Conservation (phyloP, 2,329 filamentous ascomycete species). For the Diaporthe aspalathi region DNA sequence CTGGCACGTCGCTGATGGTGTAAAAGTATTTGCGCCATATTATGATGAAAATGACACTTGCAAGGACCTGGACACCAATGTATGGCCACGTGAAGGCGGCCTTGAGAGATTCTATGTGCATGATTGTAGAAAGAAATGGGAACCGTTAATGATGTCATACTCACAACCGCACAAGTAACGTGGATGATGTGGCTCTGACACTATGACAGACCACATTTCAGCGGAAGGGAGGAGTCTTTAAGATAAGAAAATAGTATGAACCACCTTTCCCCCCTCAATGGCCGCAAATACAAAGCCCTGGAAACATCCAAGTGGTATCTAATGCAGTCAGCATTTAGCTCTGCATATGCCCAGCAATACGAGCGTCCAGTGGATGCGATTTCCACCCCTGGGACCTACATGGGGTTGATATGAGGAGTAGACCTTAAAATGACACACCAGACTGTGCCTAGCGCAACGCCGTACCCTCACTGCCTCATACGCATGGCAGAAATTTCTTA, state of each 20-base stretch:
- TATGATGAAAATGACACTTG: not conserved
- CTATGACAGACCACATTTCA: not conserved
- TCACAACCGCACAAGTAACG: not conserved
- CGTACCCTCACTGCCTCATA: no score
- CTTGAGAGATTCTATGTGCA: not conserved
- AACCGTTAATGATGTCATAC: not conserved
- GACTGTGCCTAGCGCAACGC: not conserved
- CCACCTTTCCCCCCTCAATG: not conserved
- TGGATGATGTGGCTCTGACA: not conserved
- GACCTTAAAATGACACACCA: not conserved
- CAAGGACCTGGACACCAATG: not conserved
- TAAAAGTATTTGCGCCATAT: conserved; percentile 3
- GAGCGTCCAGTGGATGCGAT: not conserved
- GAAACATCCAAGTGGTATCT: no score
- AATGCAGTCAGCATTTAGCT: conserved; percentile 24
- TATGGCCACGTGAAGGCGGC: not conserved
- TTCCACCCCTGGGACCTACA: not conserved
- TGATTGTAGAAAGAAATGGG: not conserved
- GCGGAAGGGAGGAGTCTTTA: not conserved
- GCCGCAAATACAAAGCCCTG: not conserved
- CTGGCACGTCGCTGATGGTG: conserved; percentile 16
- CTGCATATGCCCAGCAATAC: not conserved
- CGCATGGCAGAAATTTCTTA: no score
- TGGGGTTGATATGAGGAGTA: not conserved
- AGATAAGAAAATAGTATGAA: not conserved